phyloP scores from a whole-genome alignment of 2,329 filamentous ascomycete species.

The Diaporthe capsici region DNA sequence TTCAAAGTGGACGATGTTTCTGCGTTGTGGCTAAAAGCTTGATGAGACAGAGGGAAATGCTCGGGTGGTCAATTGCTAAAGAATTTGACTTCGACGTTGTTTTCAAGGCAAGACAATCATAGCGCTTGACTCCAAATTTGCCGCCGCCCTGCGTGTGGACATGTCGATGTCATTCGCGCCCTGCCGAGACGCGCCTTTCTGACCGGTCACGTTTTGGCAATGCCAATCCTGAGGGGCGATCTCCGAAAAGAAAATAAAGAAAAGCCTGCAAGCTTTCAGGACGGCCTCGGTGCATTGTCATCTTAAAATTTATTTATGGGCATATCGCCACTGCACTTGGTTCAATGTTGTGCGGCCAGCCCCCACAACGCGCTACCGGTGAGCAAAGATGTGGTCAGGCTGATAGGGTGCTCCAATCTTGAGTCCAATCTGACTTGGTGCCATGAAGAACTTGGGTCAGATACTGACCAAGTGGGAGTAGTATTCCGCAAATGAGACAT shows the following conservation, averaged over 20 bases:
- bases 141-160: constrained; percentile 1
- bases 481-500: neutral
- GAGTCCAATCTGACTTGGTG: neutral
- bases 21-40: too few relatives aligned
- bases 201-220: neutral
- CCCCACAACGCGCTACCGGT: neutral
- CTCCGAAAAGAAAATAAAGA: neutral
- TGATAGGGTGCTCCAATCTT: too few relatives aligned
- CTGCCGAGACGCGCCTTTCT: neutral
- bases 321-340: neutral
- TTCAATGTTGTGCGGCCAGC: neutral
- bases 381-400: neutral
- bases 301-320: accelerated
- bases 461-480: neutral
- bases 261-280: neutral
- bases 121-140: neutral
- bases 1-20: neutral
- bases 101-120: neutral
- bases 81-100: too few relatives aligned
- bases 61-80: neutral
- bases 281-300: neutral
- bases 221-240: neutral
- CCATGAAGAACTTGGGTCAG: neutral
- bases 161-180: constrained; percentile 23
- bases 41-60: neutral